Conservation (phyloP, 2,329 filamentous ascomycete genomes). For the Phialemonium atrogriseum region DNA sequence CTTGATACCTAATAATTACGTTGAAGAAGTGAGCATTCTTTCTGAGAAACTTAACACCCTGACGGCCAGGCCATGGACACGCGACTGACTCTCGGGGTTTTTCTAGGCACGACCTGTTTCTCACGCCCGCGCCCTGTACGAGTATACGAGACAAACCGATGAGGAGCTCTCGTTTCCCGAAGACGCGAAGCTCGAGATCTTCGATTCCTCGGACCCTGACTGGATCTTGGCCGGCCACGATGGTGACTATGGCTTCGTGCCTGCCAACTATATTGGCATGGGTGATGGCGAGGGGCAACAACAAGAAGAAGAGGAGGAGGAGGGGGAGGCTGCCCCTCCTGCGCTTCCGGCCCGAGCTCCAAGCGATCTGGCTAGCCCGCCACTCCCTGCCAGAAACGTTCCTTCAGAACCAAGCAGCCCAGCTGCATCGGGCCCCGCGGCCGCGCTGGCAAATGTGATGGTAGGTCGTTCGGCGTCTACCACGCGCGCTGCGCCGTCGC, state of each 20-base stretch:
- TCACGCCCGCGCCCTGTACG: conserved; percentile 87
- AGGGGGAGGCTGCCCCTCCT: conserved; percentile 25
- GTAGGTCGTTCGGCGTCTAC: conserved; percentile 33
- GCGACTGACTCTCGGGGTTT: conserved; percentile 2
- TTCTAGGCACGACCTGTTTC: conserved; percentile 47
- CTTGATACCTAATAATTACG: conserved; percentile 87
- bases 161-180: conserved; percentile 95
- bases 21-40: conserved; percentile 85
- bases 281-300: conserved; percentile 32
- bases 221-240: conserved; percentile 89
- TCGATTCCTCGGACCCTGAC: conserved; percentile 85
- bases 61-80: conserved; percentile 1
- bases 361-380: conserved; percentile 26
- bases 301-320: conserved; percentile 33
- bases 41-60: too few species aligned
- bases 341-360: conserved; percentile 35
- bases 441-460: conserved; percentile 49
- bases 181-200: conserved; percentile 74
- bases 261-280: conserved; percentile 90
- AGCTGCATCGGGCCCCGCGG: conserved; percentile 36
- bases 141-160: conserved; percentile 94
- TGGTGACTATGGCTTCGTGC: conserved; percentile 86
- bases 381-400: conserved; percentile 27
- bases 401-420: conserved; percentile 23
- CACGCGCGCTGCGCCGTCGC: conserved; percentile 42